These are phyloP conservation scores for Schizonepeta tenuifolia DNA, from an alignment of 257 asterid species.

Conservation along the genomic window DNA sequence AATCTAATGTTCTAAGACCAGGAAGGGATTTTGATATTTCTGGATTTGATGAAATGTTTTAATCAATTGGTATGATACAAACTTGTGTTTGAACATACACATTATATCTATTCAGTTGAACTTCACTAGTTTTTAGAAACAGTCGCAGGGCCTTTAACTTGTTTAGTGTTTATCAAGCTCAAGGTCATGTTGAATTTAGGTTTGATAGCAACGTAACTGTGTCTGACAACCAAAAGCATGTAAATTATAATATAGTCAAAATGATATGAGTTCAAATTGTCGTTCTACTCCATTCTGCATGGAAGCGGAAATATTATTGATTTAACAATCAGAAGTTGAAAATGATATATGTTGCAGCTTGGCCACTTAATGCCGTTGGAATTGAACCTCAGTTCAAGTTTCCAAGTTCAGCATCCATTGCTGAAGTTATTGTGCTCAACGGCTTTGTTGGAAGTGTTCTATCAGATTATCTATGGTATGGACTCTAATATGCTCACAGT, in stretches of 20 bases:
- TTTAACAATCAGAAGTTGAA: neutral
- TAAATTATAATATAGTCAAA: neutral
- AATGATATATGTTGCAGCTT: constrained; percentile 45
- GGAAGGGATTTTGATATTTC: too few species aligned
- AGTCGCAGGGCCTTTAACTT: too few species aligned
- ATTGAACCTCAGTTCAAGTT: constrained; percentile 71
- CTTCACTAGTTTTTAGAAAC: too few species aligned
- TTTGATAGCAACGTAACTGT: neutral
- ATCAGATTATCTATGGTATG: constrained; percentile 80
- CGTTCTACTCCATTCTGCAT: neutral
- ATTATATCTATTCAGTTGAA: neutral
- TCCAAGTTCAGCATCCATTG: constrained; percentile 64
- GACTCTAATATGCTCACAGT: neutral
- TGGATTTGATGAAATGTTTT: neutral
- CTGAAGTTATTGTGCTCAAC: constrained; percentile 63
- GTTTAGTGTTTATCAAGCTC: neutral
- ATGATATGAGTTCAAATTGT: neutral
- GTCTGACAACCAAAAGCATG: neutral
- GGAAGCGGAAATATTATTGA: neutral
- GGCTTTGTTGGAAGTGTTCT: constrained; percentile 76
- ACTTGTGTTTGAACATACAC: neutral
- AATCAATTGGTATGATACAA: neutral
- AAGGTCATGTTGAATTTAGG: neutral
- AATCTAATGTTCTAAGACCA: too few species aligned
- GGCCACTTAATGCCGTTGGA: constrained; percentile 72